These are phyloP conservation scores for Venturia asperata DNA, from an alignment of 2,329 filamentous ascomycete genomes.

Conservation along the genomic window DNA sequence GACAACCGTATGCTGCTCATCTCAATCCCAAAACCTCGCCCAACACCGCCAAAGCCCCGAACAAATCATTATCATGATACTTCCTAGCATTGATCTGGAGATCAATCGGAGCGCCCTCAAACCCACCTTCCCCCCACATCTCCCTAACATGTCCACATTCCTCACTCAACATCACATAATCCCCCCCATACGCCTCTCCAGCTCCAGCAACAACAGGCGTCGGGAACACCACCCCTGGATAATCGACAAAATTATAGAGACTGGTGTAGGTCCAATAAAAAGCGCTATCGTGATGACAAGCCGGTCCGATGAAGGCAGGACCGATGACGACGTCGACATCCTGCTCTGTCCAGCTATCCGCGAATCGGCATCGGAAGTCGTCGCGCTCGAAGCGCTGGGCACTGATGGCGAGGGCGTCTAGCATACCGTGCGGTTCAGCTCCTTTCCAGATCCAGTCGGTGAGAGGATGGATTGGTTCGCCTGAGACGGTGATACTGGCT, in stretches of 20 bases:
- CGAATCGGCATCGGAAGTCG: conserved; percentile 39
- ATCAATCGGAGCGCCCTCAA: conserved; percentile 24
- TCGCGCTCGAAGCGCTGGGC: conserved; percentile 37
- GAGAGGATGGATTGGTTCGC: conserved; percentile 53
- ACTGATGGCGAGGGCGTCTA: conserved; percentile 38
- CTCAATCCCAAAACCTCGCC: conserved; percentile 23
- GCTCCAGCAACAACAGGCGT: conserved; percentile 23
- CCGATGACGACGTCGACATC: conserved; percentile 56
- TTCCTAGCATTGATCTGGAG: conserved; percentile 24
- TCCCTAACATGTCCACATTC: conserved; percentile 24
- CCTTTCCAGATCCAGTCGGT: conserved; percentile 52
- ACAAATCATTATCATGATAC: conserved; percentile 7
- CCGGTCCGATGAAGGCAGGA: conserved; percentile 45
- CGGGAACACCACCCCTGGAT: conserved; percentile 56
- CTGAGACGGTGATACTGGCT: conserved; percentile 44
- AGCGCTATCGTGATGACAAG: conserved; percentile 46
- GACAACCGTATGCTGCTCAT: not conserved
- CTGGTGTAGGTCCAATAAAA: conserved; percentile 58
- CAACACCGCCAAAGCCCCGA: conserved; percentile 23
- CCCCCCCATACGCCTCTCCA: conserved; percentile 20
- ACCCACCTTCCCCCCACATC: conserved; percentile 20
- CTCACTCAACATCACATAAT: conserved; percentile 23
- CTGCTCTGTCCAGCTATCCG: conserved; percentile 39
- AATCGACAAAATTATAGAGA: conserved; percentile 64
- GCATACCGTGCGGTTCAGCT: conserved; percentile 43